Conservation (phyloP, 202 grass and related monocot species). For the Saccharum hybrid region DNA sequence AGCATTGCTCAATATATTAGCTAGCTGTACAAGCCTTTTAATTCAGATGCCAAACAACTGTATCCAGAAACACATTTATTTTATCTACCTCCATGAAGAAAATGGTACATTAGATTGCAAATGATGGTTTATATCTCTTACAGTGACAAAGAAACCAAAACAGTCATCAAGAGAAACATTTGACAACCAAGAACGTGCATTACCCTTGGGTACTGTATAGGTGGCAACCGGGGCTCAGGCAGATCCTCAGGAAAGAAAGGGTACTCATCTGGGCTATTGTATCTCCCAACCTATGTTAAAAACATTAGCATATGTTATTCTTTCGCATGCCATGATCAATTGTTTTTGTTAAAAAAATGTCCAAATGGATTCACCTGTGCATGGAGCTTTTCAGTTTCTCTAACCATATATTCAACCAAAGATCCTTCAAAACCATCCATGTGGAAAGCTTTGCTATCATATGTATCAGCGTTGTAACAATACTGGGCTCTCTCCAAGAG, state of each 20-base stretch:
- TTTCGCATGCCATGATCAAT: neutral
- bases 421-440: conserved; percentile 79
- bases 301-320: conserved; percentile 33
- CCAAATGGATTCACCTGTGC: conserved; percentile 54
- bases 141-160: neutral
- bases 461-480: conserved; percentile 77
- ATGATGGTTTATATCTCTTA: neutral
- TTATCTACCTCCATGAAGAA: conserved; percentile 25
- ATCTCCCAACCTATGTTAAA: conserved; percentile 82
- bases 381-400: conserved; percentile 89
- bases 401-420: conserved; percentile 85
- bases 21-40: neutral
- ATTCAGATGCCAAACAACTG: neutral
- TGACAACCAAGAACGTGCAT: conserved; percentile 10
- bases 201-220: conserved; percentile 83
- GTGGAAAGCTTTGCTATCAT: conserved; percentile 61
- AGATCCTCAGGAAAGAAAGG: conserved; percentile 89
- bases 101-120: conserved; percentile 26
- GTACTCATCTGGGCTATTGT: conserved; percentile 96
- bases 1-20: neutral
- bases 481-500: conserved; percentile 93
- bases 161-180: conserved; percentile 27
- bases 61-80: neutral
- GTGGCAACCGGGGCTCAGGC: conserved; percentile 74
- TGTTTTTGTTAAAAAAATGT: neutral